Conservation (phyloP, 345 rosid genomes). For the Murraya koenigii region DNA sequence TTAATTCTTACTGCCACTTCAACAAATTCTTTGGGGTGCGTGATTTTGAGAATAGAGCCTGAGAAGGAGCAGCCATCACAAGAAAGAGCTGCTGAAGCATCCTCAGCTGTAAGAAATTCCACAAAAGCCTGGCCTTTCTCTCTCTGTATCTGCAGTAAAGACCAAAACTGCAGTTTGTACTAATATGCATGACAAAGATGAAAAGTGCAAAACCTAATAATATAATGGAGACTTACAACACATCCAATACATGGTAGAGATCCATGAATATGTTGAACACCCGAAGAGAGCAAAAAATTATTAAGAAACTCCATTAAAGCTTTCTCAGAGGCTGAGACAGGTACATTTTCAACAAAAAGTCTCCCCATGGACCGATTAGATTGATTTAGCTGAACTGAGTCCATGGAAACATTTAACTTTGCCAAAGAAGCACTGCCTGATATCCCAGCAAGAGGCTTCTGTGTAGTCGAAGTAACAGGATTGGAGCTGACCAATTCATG, state of each 20-base stretch:
- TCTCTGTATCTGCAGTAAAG: slow-evolving; percentile 63
- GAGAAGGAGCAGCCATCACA: slow-evolving; percentile 65
- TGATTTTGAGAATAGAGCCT: slow-evolving; percentile 66
- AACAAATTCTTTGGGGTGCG: slow-evolving; percentile 84
- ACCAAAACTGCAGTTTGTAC: slow-evolving; percentile 9
- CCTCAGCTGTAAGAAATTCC: slow-evolving; percentile 94
- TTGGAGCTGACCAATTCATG: slow-evolving; percentile 40
- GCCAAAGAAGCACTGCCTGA: slow-evolving; percentile 32
- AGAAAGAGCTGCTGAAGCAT: slow-evolving; percentile 89
- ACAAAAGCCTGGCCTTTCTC: slow-evolving; percentile 84
- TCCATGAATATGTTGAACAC: slow-evolving; percentile 60
- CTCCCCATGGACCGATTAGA: slow-evolving; percentile 85
- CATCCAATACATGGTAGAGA: slow-evolving; percentile 87
- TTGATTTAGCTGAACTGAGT: slow-evolving; percentile 82
- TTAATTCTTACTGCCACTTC: slow-evolving; percentile 72
- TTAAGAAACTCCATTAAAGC: slow-evolving; percentile 65
- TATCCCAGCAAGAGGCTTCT: slow-evolving; percentile 41
- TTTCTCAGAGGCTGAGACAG: slow-evolving; percentile 77
- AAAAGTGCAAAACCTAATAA: slow-evolving; percentile 13
- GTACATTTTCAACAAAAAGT: slow-evolving; percentile 83
- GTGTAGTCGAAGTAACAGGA: slow-evolving; percentile 32
- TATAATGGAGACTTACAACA: slow-evolving; percentile 56
- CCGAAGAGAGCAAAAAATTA: slow-evolving; percentile 62
- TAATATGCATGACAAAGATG: slow-evolving; percentile 18
- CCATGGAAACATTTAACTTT: slow-evolving; percentile 41